Conservation (phyloP, 495 filamentous ascomycete species). For the Trichocladium antarcticum region DNA sequence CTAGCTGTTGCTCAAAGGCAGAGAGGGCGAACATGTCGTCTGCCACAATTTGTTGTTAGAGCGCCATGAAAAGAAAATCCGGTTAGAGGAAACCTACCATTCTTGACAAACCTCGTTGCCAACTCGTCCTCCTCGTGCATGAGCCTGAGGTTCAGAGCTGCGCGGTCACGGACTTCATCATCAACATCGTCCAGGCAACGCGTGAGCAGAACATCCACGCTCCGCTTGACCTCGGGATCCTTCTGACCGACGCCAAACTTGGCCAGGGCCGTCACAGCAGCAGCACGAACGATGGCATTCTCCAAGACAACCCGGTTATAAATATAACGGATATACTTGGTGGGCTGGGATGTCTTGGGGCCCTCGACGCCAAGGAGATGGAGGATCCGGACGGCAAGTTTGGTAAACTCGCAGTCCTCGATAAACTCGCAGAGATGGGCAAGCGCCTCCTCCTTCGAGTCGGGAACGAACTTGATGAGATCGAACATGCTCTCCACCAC, state of each 20-base stretch:
- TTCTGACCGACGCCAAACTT: conserved; percentile 98
- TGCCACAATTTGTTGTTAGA: conserved; percentile 23
- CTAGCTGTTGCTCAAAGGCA: conserved; percentile 90
- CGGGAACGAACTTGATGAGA: conserved; percentile 96
- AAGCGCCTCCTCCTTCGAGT: conserved; percentile 93
- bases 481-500: conserved; percentile 99
- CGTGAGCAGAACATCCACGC: conserved; percentile 83
- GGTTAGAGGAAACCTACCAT: conserved; percentile 47
- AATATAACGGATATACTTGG: conserved; percentile 98
- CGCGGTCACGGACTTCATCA: conserved; percentile 94
- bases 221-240: conserved; percentile 90
- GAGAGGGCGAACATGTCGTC: conserved; percentile 88
- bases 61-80: conserved; percentile 25
- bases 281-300: conserved; percentile 90
- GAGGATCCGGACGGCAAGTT: conserved; percentile 88
- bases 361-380: conserved; percentile 91
- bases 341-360: conserved; percentile 88
- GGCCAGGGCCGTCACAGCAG: conserved; percentile 87
- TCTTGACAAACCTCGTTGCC: conserved; percentile 78
- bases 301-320: conserved; percentile 98
- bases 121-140: conserved; percentile 80
- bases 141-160: conserved; percentile 79
- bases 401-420: conserved; percentile 98
- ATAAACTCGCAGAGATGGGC: conserved; percentile 98
- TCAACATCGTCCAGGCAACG: conserved; percentile 94